A percentile compares a stretch with the other conserved stretches of the same genome.
Conservation (phyloP, 495 filamentous ascomycete species). For the Trichoderma asperelloides region DNA sequence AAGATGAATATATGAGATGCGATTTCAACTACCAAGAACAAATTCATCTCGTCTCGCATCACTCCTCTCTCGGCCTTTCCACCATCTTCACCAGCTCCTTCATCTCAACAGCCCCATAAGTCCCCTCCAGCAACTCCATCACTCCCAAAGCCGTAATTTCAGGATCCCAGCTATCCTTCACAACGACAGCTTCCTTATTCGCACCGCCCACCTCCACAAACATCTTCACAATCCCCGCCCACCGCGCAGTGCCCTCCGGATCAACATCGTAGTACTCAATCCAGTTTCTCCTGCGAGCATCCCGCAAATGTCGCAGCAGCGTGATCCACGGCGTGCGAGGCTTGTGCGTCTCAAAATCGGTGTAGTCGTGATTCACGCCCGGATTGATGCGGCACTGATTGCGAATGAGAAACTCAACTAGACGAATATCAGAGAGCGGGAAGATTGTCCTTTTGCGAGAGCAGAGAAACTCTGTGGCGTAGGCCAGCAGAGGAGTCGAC, state of each 20-base stretch:
- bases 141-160: constrained; percentile 8
- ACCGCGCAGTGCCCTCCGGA: constrained; percentile 11
- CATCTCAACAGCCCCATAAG: constrained; percentile 8
- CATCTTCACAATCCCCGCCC: constrained; percentile 10
- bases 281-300: constrained; percentile 13
- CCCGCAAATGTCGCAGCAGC: constrained; percentile 12
- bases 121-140: constrained; percentile 8
- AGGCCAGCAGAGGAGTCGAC: constrained; percentile 12
- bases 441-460: constrained; percentile 12
- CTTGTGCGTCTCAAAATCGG: neutral
- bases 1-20: too few relatives aligned
- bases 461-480: constrained; percentile 14
- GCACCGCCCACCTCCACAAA: constrained; percentile 6
- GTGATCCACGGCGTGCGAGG: constrained; percentile 13
- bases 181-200: constrained; percentile 1
- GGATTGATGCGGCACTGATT: constrained; percentile 6
- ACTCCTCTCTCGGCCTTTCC: constrained; percentile 31
- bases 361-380: neutral
- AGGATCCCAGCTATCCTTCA: constrained; percentile 1
- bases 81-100: neutral
- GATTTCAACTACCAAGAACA: too few relatives aligned
- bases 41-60: too few relatives aligned
- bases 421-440: constrained; percentile 10
- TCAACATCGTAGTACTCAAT: constrained; percentile 13
- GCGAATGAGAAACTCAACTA: constrained; percentile 2